These are phyloP conservation scores for Sungouiella blattae DNA, from an alignment of 805 yeast genomes.

Conservation along the genomic window DNA sequence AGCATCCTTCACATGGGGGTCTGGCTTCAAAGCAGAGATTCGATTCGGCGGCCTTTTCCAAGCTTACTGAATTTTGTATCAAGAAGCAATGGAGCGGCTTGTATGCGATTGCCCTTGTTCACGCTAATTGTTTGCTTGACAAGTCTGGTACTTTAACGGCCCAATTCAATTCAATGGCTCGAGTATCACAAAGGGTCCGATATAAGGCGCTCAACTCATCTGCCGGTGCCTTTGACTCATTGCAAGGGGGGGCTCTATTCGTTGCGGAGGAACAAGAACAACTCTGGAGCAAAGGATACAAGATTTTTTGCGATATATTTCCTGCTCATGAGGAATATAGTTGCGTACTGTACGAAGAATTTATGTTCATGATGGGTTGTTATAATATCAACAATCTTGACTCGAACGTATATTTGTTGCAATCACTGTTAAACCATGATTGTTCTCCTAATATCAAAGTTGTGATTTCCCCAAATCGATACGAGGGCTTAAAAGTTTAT, in stretches of 20 bases:
- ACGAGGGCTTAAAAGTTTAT: conserved; percentile 49
- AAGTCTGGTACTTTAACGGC: conserved; percentile 35
- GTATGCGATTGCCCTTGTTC: conserved; percentile 57
- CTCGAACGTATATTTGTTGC: conserved; percentile 55
- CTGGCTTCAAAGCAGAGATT: conserved; percentile 35
- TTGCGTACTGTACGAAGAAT: conserved; percentile 47
- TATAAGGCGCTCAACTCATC: conserved; percentile 56
- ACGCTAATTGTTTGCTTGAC: conserved; percentile 44
- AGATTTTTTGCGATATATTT: conserved; percentile 48
- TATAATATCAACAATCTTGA: conserved; percentile 72
- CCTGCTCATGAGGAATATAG: conserved; percentile 27
- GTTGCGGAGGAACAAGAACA: conserved; percentile 53
- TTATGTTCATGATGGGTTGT: conserved; percentile 60
- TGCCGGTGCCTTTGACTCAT: conserved; percentile 49
- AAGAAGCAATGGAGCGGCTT: conserved; percentile 68
- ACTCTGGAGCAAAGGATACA: conserved; percentile 59
- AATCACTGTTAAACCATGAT: conserved; percentile 72
- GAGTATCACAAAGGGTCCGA: conserved; percentile 63
- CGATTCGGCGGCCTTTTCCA: conserved; percentile 47
- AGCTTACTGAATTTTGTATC: conserved; percentile 57
- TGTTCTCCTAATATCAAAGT: conserved; percentile 71
- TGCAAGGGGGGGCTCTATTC: conserved; percentile 52
- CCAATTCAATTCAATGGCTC: conserved; percentile 64
- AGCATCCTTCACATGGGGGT: conserved; percentile 46
- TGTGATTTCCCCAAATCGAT: conserved; percentile 37